phyloP scores from a whole-genome alignment of 768 basidiomycete species.

The Nidularia pulvinata region DNA sequence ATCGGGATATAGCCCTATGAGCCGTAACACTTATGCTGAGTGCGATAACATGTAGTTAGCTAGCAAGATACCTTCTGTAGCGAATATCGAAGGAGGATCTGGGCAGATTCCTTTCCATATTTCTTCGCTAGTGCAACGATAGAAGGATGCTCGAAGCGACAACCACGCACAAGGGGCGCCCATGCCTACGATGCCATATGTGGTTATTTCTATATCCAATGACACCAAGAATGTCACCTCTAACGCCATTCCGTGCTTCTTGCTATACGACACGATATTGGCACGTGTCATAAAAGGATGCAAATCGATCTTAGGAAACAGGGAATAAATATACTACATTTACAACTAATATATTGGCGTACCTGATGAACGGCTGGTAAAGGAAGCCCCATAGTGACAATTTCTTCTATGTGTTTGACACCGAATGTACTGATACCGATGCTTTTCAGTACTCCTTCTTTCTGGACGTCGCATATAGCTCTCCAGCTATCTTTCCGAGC shows the following conservation, averaged over 20 bases:
- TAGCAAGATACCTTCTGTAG: constrained; percentile 62
- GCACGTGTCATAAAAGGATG: constrained; percentile 73
- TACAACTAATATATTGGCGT: constrained; percentile 4
- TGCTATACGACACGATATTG: constrained; percentile 61
- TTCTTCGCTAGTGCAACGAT: constrained; percentile 47
- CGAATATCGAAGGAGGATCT: constrained; percentile 70
- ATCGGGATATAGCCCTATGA: constrained; percentile 57
- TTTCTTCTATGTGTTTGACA: constrained; percentile 57
- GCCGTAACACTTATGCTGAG: not conserved
- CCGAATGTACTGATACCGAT: constrained; percentile 70
- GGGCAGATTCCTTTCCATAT: constrained; percentile 56
- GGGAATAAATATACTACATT: constrained; percentile 2
- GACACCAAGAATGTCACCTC: constrained; percentile 40
- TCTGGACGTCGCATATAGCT: constrained; percentile 63
- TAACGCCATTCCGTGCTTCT: constrained; percentile 54
- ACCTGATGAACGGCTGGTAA: constrained; percentile 67
- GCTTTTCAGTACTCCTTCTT: constrained; percentile 54
- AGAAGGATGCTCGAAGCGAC: constrained; percentile 60
- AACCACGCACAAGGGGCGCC: constrained; percentile 69
- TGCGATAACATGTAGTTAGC: not conserved
- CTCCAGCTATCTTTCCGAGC: constrained; percentile 64
- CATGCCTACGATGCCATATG: constrained; percentile 47
- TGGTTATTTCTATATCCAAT: not conserved
- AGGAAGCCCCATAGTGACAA: constrained; percentile 37
- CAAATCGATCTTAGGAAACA: constrained; percentile 40